Percentiles rank a stretch among this genome's conserved stretches.
These are phyloP conservation scores for Staphylotrichum tortipilum DNA, from an alignment of 495 filamentous ascomycete species.

Conservation along the genomic window DNA sequence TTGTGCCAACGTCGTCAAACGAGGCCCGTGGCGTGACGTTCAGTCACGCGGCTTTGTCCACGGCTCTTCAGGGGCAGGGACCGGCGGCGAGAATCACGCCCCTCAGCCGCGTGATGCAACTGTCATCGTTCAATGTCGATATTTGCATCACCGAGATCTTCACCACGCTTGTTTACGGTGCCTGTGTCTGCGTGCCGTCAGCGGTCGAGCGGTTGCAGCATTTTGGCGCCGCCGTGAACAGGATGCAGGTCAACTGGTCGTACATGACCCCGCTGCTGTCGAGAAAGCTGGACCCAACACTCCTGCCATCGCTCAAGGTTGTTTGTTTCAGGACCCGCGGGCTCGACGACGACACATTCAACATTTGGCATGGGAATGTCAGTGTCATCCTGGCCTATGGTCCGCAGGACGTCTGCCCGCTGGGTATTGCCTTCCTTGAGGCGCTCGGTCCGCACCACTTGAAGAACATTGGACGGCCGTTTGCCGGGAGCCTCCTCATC, in stretches of 20 bases:
- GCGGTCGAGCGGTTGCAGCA: constrained; percentile 29
- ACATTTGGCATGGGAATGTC: constrained; percentile 34
- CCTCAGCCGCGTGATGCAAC: constrained; percentile 52
- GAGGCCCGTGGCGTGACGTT: constrained; percentile 34
- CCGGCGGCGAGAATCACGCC: constrained; percentile 40
- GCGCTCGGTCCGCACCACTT: constrained; percentile 27
- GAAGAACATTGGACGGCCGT: constrained; percentile 34
- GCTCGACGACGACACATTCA: constrained; percentile 35
- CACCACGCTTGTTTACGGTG: constrained; percentile 50
- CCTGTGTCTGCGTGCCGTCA: constrained; percentile 43
- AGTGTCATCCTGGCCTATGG: constrained; percentile 41
- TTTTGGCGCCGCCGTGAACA: constrained; percentile 32
- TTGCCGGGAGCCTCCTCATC: constrained; percentile 36
- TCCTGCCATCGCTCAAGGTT: constrained; percentile 29
- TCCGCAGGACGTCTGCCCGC: constrained; percentile 34
- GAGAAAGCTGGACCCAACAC: constrained; percentile 32
- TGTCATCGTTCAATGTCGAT: constrained; percentile 63
- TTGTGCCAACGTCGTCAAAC: constrained; percentile 25
- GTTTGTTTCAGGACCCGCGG: constrained; percentile 39
- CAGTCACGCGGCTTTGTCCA: constrained; percentile 37
- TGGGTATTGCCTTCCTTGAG: constrained; percentile 39
- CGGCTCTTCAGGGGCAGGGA: constrained; percentile 40
- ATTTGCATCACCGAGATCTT: constrained; percentile 58
- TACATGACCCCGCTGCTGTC: constrained; percentile 41
- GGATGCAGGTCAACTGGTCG: constrained; percentile 42